Percentiles rank a stretch among this genome's conserved stretches.
These are phyloP conservation scores for Chaetomium globosum DNA, from an alignment of 2,329 filamentous ascomycete genomes.

Conservation along the genomic window DNA sequence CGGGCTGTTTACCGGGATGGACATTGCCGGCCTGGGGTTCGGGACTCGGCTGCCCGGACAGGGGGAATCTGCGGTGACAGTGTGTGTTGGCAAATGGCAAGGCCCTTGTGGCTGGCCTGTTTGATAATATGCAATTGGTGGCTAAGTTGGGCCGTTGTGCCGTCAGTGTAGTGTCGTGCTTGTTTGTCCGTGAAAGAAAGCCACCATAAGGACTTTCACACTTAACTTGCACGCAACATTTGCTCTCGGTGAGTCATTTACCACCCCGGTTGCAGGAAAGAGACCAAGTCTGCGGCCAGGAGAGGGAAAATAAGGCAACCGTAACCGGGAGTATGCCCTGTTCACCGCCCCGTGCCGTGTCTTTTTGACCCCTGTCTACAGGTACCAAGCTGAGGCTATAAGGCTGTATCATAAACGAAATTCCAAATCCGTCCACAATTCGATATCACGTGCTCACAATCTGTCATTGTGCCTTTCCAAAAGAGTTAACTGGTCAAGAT, in stretches of 20 bases:
- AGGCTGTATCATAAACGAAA: neutral
- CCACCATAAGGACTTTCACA: neutral
- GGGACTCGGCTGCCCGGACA: neutral
- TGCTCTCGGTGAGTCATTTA: conserved; percentile 19
- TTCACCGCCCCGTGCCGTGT: conserved; percentile 14
- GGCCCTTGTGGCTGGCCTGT: neutral
- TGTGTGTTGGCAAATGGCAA: conserved; percentile 6
- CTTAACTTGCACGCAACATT: neutral
- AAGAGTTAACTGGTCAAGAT: neutral
- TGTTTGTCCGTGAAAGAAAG: neutral
- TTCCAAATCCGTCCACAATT: conserved; percentile 10
- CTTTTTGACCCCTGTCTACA: conserved; percentile 1
- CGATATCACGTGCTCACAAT: neutral
- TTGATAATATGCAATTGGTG: neutral
- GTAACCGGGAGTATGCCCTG: conserved; percentile 7
- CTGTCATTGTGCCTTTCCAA: conserved; percentile 7
- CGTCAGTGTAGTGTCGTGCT: neutral
- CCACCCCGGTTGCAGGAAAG: conserved; percentile 7
- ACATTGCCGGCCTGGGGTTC: neutral
- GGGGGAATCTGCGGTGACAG: neutral
- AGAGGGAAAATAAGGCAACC: conserved; percentile 22
- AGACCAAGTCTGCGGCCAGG: neutral
- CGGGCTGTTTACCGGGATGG: neutral
- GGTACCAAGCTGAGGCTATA: neutral
- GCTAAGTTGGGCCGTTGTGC: neutral